phyloP scores from a whole-genome alignment of 805 yeast genomes.

The Yarrowia sp. region DNA sequence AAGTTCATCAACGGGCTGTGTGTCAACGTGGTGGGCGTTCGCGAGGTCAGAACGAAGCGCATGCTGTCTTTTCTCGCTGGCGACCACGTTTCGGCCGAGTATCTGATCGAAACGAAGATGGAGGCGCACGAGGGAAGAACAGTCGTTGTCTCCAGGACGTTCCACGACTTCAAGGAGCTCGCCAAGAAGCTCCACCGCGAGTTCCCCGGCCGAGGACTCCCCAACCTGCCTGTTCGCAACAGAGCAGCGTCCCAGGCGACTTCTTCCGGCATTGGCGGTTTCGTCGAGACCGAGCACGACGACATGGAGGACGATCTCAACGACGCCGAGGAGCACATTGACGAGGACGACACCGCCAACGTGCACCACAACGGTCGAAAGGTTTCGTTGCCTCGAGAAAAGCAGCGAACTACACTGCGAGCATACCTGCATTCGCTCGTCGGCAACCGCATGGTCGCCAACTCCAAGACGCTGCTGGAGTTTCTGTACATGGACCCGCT shows the following conservation, averaged over 20 bases:
- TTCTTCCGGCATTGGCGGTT: not conserved
- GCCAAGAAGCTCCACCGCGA: constrained; percentile 48
- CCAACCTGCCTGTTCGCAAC: constrained; percentile 57
- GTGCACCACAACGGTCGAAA: not conserved
- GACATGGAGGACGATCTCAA: constrained; percentile 27
- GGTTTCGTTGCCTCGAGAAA: constrained; percentile 60
- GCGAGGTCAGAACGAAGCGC: constrained; percentile 39
- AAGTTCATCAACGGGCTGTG: constrained; percentile 55
- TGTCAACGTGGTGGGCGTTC: constrained; percentile 68
- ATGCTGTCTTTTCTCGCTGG: constrained; percentile 32
- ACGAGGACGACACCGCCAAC: constrained; percentile 30
- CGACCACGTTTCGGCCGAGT: constrained; percentile 37
- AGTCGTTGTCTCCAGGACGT: constrained; percentile 59
- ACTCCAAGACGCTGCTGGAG: constrained; percentile 49
- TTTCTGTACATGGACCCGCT: constrained; percentile 52
- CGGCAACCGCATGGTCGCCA: constrained; percentile 54
- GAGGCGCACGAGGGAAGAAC: constrained; percentile 35
- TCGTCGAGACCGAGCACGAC: constrained; percentile 25
- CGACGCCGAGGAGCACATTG: constrained; percentile 30
- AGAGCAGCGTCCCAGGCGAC: constrained; percentile 35
- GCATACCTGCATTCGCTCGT: constrained; percentile 62
- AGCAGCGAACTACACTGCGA: constrained; percentile 70
- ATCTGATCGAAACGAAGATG: constrained; percentile 35
- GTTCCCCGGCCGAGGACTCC: constrained; percentile 69
- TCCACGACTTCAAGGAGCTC: constrained; percentile 63